Percentiles rank a stretch among this genome's conserved stretches.
Conservation (phyloP, 257 asterid species). For the Nyctanthes arbortristis region DNA sequence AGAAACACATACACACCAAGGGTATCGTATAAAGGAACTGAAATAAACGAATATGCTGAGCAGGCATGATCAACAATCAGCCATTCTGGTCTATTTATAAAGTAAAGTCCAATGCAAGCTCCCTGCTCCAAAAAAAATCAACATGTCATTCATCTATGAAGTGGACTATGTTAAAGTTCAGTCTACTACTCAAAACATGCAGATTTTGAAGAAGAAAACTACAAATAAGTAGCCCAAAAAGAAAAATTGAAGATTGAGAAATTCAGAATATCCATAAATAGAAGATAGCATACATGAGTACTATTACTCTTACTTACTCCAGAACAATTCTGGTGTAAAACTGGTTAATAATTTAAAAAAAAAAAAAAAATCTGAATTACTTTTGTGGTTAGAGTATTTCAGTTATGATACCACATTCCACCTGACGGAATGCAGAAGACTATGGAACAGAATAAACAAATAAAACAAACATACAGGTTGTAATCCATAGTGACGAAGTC, state of each 20-base stretch:
- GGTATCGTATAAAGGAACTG: constrained; percentile 97
- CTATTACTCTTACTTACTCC: background rate
- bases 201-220: background rate
- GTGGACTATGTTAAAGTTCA: background rate
- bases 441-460: background rate
- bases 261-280: constrained; percentile 11
- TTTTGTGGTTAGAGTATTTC: background rate
- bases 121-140: constrained; percentile 58
- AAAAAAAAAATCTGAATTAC: background rate
- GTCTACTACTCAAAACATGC: background rate
- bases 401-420: background rate
- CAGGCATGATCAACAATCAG: constrained; percentile 89
- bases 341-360: background rate
- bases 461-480: constrained; percentile 48
- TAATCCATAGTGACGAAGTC: constrained; percentile 68
- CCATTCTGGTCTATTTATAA: constrained; percentile 96
- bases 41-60: constrained; percentile 81
- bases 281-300: constrained; percentile 5
- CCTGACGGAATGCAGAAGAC: constrained; percentile 6
- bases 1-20: constrained; percentile 69
- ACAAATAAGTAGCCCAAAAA: background rate
- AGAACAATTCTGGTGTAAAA: constrained; percentile 9
- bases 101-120: constrained; percentile 82
- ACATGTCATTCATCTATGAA: constrained; percentile 16
- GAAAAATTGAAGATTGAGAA: background rate